Conservation (phyloP, 2,329 filamentous ascomycete species). For the Orbilia ellipsospora region DNA sequence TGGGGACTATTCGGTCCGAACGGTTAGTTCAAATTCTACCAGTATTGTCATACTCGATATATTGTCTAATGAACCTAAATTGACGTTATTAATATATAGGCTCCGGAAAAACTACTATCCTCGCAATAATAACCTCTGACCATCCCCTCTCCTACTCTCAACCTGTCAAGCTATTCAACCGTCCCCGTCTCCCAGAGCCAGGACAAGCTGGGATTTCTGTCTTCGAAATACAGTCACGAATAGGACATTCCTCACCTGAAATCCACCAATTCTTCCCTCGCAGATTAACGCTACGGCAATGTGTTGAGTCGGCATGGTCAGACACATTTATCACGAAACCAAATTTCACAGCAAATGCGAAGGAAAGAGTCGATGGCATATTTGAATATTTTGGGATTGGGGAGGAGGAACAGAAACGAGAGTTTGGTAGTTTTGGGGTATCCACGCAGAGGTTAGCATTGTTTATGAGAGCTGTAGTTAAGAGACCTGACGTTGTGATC, state of each 20-base stretch:
- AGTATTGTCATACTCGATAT: too few species aligned
- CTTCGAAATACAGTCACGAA: constrained; percentile 88
- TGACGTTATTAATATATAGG: constrained; percentile 60
- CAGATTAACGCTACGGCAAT: constrained; percentile 75
- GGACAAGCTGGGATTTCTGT: constrained; percentile 81
- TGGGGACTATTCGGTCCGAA: constrained; percentile 96
- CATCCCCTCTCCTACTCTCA: constrained; percentile 94
- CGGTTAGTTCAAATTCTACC: constrained; percentile 63
- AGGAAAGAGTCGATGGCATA: constrained; percentile 73
- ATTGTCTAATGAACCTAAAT: not conserved
- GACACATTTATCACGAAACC: constrained; percentile 83
- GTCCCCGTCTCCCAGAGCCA: constrained; percentile 78
- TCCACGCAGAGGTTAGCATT: constrained; percentile 85
- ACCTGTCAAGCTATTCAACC: constrained; percentile 86
- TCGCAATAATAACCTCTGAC: constrained; percentile 92
- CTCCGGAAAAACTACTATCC: constrained; percentile 93
- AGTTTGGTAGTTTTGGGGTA: constrained; percentile 80
- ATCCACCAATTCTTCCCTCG: constrained; percentile 93
- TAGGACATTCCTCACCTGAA: constrained; percentile 94
- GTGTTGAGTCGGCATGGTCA: constrained; percentile 87
- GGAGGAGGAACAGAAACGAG: constrained; percentile 59
- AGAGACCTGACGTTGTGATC: constrained; percentile 82
- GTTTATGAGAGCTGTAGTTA: constrained; percentile 83
- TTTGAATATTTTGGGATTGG: constrained; percentile 79
- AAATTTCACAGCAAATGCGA: constrained; percentile 70